Percentiles rank a stretch among this genome's conserved stretches.
phyloP scores from a whole-genome alignment of 306 rosid genomes.

The Lupinus albus region DNA sequence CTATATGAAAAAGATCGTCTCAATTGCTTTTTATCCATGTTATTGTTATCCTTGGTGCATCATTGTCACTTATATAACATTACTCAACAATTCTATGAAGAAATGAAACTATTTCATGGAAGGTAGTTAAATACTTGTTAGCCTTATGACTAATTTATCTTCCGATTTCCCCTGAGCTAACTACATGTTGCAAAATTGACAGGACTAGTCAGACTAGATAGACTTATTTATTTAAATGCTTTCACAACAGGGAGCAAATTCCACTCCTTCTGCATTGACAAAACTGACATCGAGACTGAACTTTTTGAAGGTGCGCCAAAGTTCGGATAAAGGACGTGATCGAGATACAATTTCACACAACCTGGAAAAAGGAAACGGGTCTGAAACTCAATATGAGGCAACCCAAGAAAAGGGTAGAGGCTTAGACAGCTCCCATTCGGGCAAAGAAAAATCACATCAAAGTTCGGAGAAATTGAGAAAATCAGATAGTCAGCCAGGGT shows the following conservation, averaged over 20 bases:
- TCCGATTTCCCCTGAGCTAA: conserved; percentile 7
- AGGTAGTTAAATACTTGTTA: background rate
- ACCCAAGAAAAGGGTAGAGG: conserved; percentile 47
- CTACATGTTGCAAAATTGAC: conserved; percentile 21
- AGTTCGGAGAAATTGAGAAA: conserved; percentile 55
- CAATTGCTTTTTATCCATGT: background rate
- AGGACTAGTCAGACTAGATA: conserved; percentile 36
- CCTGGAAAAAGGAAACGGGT: conserved; percentile 54
- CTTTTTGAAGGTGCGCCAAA: conserved; percentile 81
- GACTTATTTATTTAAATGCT: conserved; percentile 45
- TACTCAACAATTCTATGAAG: conserved; percentile 18
- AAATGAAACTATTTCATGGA: conserved; percentile 18
- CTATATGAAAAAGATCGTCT: background rate
- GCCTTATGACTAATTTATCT: conserved; percentile 19
- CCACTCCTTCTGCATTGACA: conserved; percentile 63
- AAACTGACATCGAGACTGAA: conserved; percentile 79
- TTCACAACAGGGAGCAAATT: conserved; percentile 62
- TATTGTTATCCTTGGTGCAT: background rate
- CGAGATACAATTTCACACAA: conserved; percentile 47
- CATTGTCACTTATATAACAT: background rate
- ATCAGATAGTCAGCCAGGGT: conserved; percentile 55
- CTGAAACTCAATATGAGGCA: conserved; percentile 38
- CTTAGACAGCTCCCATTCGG: conserved; percentile 38
- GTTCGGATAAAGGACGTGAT: conserved; percentile 56
- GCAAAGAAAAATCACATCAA: conserved; percentile 47